A percentile compares a stretch with the other conserved stretches of the same genome.
These are phyloP conservation scores for Sugiyamaella xylanicola DNA, from an alignment of 1,139 yeast species.

Conservation along the genomic window DNA sequence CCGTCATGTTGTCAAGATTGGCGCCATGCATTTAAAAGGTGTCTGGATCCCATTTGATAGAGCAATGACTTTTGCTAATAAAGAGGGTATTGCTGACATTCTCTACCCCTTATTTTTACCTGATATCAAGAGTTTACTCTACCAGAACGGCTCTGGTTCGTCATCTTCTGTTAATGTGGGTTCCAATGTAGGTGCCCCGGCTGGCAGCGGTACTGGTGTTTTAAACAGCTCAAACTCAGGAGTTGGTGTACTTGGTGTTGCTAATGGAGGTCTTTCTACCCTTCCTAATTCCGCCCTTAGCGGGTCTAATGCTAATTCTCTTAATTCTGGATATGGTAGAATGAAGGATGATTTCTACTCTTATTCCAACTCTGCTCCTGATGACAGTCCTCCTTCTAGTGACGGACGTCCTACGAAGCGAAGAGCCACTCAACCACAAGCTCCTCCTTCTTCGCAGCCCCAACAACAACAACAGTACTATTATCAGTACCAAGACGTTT, in stretches of 20 bases:
- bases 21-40: constrained; percentile 93
- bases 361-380: background rate
- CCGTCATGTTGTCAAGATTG: constrained; percentile 88
- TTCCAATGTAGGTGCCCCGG: background rate
- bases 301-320: background rate
- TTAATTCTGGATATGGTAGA: background rate
- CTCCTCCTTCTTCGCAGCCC: constrained; percentile 20
- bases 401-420: background rate
- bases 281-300: background rate
- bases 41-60: constrained; percentile 97
- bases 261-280: constrained; percentile 6
- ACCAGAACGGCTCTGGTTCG: constrained; percentile 23
- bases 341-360: constrained; percentile 14
- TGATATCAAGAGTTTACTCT: constrained; percentile 58
- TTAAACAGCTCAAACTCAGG: too few species aligned
- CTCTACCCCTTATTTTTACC: constrained; percentile 84
- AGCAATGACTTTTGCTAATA: constrained; percentile 82
- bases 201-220: background rate
- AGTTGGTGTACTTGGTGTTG: background rate
- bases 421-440: constrained; percentile 17
- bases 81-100: constrained; percentile 78
- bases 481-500: background rate
- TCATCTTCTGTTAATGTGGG: background rate
- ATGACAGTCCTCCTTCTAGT: constrained; percentile 2
- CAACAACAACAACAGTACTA: constrained; percentile 17